A percentile compares a stretch with the other conserved stretches of the same genome.
phyloP scores from a whole-genome alignment of 495 filamentous ascomycete genomes.

The Talaromyces borbonicus region DNA sequence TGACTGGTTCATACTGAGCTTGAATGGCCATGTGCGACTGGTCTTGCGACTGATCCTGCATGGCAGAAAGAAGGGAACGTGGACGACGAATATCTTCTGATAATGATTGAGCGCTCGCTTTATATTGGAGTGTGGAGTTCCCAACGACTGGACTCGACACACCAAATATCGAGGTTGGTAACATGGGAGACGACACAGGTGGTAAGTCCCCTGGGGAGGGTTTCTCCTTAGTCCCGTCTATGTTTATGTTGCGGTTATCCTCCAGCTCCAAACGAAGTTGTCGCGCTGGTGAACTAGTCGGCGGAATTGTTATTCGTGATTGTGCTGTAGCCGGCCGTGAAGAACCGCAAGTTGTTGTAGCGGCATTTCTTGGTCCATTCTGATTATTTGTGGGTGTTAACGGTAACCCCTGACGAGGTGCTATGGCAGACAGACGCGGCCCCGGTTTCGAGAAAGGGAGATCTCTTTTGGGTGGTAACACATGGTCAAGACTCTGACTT shows the following conservation, averaged over 20 bases:
- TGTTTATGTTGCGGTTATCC: no score
- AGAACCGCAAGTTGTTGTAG: background rate
- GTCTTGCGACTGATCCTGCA: background rate
- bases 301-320: constrained; percentile 1
- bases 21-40: no score
- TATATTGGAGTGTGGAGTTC: background rate
- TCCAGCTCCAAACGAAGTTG: constrained; percentile 7
- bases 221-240: no score
- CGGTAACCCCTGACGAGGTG: background rate
- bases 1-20: constrained; percentile 3
- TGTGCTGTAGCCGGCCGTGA: constrained; percentile 1
- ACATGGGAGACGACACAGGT: background rate
- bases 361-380: background rate
- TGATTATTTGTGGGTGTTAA: background rate
- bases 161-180: constrained; percentile 1
- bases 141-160: background rate
- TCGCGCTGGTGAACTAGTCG: constrained; percentile 3
- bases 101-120: background rate
- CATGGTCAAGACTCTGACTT: constrained; percentile 23
- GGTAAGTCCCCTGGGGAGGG: no score
- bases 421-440: background rate
- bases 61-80: background rate
- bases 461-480: constrained; percentile 36
- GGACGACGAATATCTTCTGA: background rate
- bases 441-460: constrained; percentile 27